Conservation (phyloP, 495 filamentous ascomycete genomes). For the Xylaria cubensis region DNA sequence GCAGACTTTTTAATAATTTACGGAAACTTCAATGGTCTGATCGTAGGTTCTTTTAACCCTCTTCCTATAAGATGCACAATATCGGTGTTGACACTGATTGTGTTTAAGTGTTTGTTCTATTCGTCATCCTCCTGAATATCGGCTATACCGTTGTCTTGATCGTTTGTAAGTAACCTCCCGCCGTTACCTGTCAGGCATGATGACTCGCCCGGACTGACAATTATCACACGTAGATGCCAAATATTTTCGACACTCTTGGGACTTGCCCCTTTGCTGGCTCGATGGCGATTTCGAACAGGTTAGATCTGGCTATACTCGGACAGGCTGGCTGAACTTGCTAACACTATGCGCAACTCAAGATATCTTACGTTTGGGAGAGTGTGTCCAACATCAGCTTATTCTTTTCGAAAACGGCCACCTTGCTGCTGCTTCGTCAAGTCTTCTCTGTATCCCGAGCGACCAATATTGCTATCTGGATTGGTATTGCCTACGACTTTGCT, state of each 20-base stretch:
- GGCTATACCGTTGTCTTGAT: neutral
- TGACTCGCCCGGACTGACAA: neutral
- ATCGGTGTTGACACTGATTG: neutral
- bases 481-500: neutral
- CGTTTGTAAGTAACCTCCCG: neutral
- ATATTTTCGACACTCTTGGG: neutral
- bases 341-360: neutral
- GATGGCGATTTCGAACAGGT: neutral
- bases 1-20: neutral
- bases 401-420: neutral
- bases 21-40: neutral
- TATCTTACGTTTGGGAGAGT: neutral
- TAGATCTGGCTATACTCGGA: neutral
- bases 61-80: neutral
- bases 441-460: neutral
- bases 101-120: neutral
- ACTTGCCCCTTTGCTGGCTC: neutral
- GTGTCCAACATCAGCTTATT: neutral
- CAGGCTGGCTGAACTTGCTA: neutral
- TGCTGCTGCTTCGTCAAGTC: neutral
- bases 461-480: neutral
- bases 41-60: neutral
- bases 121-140: neutral
- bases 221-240: neutral
- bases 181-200: neutral